A percentile compares a stretch with the other conserved stretches of the same genome.
Evolutionary conservation across 2,329 filamentous ascomycete species (phyloP).

Genomic region (Chaetomium sp.): DNA sequence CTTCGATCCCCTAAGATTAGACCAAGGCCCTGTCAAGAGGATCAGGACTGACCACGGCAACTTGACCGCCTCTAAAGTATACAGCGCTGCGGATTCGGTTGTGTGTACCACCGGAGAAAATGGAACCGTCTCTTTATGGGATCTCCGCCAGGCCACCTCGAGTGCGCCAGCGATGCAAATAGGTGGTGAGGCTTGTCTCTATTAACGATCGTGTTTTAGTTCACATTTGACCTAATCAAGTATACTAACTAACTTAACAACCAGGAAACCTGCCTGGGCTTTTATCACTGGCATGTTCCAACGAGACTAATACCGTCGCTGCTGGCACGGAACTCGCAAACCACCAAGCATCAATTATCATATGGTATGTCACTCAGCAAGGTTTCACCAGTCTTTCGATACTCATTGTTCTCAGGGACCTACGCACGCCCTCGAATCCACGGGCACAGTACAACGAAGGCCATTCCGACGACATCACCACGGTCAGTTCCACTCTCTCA

Average conservation of each 20-base stretch:
- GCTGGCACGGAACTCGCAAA: conserved; percentile 67
- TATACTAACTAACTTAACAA: not conserved
- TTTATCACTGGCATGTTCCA: conserved; percentile 58
- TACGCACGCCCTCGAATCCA: conserved; percentile 42
- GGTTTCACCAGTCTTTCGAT: not conserved
- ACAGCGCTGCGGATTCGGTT: conserved; percentile 45
- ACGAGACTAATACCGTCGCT: conserved; percentile 53
- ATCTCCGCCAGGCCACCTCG: conserved; percentile 45
- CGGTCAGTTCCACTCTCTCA: conserved; percentile 31
- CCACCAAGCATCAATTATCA: conserved; percentile 52
- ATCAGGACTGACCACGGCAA: conserved; percentile 52
- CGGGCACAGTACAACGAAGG: conserved; percentile 55
- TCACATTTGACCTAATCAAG: not conserved
- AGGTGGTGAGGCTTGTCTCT: conserved; percentile 31
- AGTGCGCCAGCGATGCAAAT: conserved; percentile 39
- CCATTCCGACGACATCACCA: conserved; percentile 62
- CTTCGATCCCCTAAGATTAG: conserved; percentile 54
- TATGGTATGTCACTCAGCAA: conserved; percentile 44
- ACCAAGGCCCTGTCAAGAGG: conserved; percentile 41
- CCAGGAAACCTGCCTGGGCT: conserved; percentile 32
- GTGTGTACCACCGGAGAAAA: conserved; percentile 67
- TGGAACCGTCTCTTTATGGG: conserved; percentile 60
- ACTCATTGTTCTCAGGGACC: conserved; percentile 43
- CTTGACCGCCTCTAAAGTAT: conserved; percentile 54
- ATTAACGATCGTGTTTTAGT: not conserved